Conservation (phyloP, 1,284 basidiomycete genomes). For the Xerocomus minutiporus region DNA sequence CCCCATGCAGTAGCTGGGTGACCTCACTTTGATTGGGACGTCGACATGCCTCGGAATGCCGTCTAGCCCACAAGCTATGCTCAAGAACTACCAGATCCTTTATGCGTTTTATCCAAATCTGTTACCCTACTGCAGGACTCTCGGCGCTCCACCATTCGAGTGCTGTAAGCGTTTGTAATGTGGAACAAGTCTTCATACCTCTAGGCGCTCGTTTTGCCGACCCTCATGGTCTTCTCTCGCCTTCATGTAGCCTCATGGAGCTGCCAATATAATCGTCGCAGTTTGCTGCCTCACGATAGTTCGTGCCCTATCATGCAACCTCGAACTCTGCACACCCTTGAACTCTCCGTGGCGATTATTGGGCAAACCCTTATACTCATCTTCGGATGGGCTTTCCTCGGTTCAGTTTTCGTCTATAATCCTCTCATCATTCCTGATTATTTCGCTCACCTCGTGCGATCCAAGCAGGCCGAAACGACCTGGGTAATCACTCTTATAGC, state of each 20-base stretch:
- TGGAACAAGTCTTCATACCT: not conserved
- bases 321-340: not conserved
- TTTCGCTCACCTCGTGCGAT: not conserved
- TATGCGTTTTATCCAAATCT: not conserved
- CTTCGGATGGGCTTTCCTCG: not conserved
- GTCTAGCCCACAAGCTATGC: not conserved
- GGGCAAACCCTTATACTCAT: not conserved
- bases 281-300: not conserved
- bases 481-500: not conserved
- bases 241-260: not conserved
- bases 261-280: not conserved
- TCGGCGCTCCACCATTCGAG: not conserved
- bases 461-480: not conserved
- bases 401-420: not conserved
- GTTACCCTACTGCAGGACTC: not conserved
- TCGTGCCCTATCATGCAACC: not conserved
- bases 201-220: not conserved
- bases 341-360: not conserved
- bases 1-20: not conserved
- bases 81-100: not conserved
- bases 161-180: not conserved
- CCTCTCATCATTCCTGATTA: not conserved
- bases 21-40: not conserved
- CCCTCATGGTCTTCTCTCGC: not conserved
- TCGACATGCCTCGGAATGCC: not conserved